Base-by-base conservation (phyloP, 768 basidiomycete genomes). In the Lyophyllum decastes region DNA sequence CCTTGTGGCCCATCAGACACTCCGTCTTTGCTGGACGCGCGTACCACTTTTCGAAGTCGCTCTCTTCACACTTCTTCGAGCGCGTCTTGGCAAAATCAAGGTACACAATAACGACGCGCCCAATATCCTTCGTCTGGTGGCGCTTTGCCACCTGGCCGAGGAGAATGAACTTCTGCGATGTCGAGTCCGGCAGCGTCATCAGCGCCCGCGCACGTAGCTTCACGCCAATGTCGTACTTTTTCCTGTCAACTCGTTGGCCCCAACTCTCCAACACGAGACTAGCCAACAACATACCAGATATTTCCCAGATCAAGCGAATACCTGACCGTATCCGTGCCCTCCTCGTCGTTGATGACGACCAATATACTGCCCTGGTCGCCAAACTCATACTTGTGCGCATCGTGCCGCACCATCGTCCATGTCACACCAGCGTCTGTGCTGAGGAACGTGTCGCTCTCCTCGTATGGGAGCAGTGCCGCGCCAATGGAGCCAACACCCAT, bases 401-500 rank as follows among this genome's bases (percentile, higher is more conserved):
- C 86, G 52, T 72, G 75, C 43, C 77, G 76, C 10, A 88, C 80
- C 89, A 93, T 94, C 22, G 66, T 74, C 96, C 97, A 99, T 5
- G 84, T 84, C 14, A 94, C 63, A 0, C 97, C 97, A 0, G 88
- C 95, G 66, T 99, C 93, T 0, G 81, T 89, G 63, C 93, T 95
- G 58, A 98, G 70, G 78, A 97, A 99, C 0, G 96, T 98, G 65
- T 97, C 94, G 66, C 91, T 88, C 35, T 97, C 88, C 43, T 90
- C 86, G 64, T 98, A 98, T 0, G 84, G 75, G 17, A 76, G 69
- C 8, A 98, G 76, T 12, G 74, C 70, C 21, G 80, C 73, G 2
- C 96, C 95, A 34, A 97, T 82, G 0, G 86, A 90, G 6, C 97
- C 97, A 1, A 98, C 94, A n/a, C 92, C 96, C 92, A 99, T 96